Evolutionary conservation across 208 protist species (phyloP).

Genomic region (Wallacemonas rigidus): DNA sequence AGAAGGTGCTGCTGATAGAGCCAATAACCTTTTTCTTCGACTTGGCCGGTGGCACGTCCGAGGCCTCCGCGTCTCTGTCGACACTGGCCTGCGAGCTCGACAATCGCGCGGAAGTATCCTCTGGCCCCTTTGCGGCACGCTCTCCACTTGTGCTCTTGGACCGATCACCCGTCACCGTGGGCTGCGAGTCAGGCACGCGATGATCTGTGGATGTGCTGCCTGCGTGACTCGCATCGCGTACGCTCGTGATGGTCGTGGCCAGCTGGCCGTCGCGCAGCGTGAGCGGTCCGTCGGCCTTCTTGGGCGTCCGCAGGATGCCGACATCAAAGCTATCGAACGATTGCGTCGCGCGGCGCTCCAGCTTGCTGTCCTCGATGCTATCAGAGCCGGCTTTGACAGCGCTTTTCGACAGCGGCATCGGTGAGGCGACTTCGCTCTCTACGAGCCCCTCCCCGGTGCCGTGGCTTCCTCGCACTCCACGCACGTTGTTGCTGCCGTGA

Average conservation of each 20-base stretch:
- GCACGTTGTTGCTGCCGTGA: background rate
- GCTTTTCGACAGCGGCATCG: background rate
- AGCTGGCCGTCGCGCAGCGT: slow-evolving; percentile 6
- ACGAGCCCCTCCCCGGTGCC: background rate
- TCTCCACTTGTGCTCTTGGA: no score
- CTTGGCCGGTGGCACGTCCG: background rate
- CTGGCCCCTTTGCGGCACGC: no score
- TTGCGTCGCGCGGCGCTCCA: background rate
- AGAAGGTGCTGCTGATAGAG: slow-evolving; percentile 18
- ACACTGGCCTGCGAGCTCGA: background rate
- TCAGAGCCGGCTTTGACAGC: background rate
- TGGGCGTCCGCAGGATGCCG: slow-evolving; percentile 11
- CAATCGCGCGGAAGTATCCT: background rate
- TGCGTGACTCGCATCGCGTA: background rate
- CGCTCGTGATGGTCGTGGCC: background rate
- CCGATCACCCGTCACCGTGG: no score
- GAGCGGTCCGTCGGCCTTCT: slow-evolving; percentile 4
- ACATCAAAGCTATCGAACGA: slow-evolving; percentile 14
- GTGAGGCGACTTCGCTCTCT: background rate
- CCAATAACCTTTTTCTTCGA: slow-evolving; percentile 4
- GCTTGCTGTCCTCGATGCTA: background rate
- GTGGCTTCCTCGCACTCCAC: background rate
- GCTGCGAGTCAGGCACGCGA: no score
- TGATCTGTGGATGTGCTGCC: background rate
- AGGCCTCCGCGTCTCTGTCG: background rate